These are phyloP conservation scores for Trapa incisa DNA, from an alignment of 345 rosid genomes.

Conservation along the genomic window DNA sequence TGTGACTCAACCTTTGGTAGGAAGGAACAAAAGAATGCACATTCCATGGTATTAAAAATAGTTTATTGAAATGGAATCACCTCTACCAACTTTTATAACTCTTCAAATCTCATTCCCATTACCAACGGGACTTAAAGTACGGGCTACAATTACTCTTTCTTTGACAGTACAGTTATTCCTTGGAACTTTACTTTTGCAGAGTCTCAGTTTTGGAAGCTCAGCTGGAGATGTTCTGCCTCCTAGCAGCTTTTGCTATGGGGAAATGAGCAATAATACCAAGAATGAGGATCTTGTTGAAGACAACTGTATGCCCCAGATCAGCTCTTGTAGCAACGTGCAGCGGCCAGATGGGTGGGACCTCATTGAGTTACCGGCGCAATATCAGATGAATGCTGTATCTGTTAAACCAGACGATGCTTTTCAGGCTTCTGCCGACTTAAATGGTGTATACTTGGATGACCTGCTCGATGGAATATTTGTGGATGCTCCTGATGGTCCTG, in stretches of 20 bases:
- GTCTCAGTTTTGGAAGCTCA: conserved; percentile 15
- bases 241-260: conserved; percentile 38
- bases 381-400: conserved; percentile 17
- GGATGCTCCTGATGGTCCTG: conserved; percentile 28
- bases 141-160: background rate
- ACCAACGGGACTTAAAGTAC: background rate
- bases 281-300: conserved; percentile 18
- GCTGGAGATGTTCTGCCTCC: conserved; percentile 26
- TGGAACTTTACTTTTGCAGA: conserved; percentile 18
- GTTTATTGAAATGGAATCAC: too few relatives aligned
- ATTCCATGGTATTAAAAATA: too few relatives aligned
- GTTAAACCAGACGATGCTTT: conserved; percentile 23
- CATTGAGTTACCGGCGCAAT: conserved; percentile 19
- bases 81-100: too few relatives aligned
- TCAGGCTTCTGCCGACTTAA: conserved; percentile 21
- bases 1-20: background rate
- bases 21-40: too few relatives aligned
- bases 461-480: conserved; percentile 30
- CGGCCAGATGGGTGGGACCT: background rate
- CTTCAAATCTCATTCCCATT: too few relatives aligned
- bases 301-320: conserved; percentile 29
- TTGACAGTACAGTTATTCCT: background rate
- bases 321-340: conserved; percentile 15
- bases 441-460: conserved; percentile 20
- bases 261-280: conserved; percentile 30